Evolutionary conservation across 345 rosid genomes (phyloP).

Genomic region (Balakata baccata): DNA sequence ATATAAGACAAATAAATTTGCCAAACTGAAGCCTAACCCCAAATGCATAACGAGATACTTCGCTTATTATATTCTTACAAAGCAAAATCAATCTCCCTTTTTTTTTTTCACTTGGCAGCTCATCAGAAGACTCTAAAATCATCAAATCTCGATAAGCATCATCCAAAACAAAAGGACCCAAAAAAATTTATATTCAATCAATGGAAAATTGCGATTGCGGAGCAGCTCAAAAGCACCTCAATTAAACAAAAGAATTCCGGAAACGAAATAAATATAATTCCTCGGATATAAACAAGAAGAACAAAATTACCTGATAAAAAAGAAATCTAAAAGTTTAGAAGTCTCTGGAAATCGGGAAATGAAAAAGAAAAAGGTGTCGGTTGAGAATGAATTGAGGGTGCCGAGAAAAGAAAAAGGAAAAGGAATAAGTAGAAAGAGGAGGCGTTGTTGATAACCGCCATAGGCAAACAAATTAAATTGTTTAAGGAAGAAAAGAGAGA

Average conservation of each 20-base stretch:
- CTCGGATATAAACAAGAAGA: neutral
- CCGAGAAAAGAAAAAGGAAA: neutral
- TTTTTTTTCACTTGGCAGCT: slow-evolving; percentile 13
- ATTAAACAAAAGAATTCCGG: neutral
- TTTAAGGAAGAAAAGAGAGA: neutral
- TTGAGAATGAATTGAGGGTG: neutral
- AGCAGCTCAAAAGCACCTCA: too few species aligned
- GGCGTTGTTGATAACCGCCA: too few species aligned
- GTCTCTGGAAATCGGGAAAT: neutral
- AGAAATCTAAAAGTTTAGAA: neutral
- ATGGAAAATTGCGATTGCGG: too few species aligned
- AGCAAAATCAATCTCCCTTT: slow-evolving; percentile 21
- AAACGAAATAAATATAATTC: neutral
- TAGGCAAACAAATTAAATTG: too few species aligned
- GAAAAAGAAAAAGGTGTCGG: too few species aligned
- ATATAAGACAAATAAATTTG: slow-evolving; percentile 14
- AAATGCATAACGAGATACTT: slow-evolving; percentile 20
- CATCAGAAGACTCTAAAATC: slow-evolving; percentile 15
- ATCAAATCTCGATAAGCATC: slow-evolving; percentile 15
- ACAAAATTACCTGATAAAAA: slow-evolving; percentile 1
- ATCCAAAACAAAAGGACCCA: neutral
- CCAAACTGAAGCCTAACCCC: slow-evolving; percentile 27
- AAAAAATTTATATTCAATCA: too few species aligned
- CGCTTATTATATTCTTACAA: slow-evolving; percentile 21
- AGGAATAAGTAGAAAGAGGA: too few species aligned